Conservation (phyloP, 2,329 filamentous ascomycete species). For the Aspergillus fructus region DNA sequence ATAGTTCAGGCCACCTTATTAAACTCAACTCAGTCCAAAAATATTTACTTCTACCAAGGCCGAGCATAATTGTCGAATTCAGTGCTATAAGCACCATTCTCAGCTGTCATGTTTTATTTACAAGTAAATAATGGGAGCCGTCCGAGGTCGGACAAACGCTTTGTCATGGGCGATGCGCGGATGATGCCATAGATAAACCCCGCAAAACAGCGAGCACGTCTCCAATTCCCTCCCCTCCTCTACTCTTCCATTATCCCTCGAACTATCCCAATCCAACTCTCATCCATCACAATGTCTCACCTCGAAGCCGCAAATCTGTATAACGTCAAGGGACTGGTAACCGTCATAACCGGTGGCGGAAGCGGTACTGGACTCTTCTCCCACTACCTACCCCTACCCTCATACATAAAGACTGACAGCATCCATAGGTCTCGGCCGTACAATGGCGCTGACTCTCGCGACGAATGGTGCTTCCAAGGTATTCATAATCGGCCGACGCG, state of each 20-base stretch:
- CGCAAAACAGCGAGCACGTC: not conserved
- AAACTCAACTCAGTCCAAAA: not conserved
- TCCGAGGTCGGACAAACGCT: not conserved
- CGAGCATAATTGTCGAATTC: not conserved
- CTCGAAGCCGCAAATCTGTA: constrained; percentile 44
- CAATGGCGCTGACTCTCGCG: constrained; percentile 45
- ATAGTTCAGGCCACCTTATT: not conserved
- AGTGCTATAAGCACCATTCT: not conserved
- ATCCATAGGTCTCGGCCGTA: constrained; percentile 41
- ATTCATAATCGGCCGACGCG: constrained; percentile 54
- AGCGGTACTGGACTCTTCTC: constrained; percentile 38
- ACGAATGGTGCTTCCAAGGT: constrained; percentile 53
- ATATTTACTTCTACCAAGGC: not conserved
- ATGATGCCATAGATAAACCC: not conserved
- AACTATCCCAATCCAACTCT: not conserved
- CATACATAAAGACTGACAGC: not conserved
- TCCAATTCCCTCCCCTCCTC: not conserved
- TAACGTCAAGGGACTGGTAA: constrained; percentile 53
- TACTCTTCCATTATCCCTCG: not conserved
- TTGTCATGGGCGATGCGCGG: not conserved
- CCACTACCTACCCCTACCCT: not conserved
- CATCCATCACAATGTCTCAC: constrained; percentile 26
- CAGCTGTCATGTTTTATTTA: not conserved
- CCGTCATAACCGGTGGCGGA: constrained; percentile 55
- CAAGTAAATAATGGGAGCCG: not conserved